Evolutionary conservation across 352 stramenopile genomes (phyloP), one percentile per base, ranked within the genome.

Genomic region (Pythium volutum): DNA sequence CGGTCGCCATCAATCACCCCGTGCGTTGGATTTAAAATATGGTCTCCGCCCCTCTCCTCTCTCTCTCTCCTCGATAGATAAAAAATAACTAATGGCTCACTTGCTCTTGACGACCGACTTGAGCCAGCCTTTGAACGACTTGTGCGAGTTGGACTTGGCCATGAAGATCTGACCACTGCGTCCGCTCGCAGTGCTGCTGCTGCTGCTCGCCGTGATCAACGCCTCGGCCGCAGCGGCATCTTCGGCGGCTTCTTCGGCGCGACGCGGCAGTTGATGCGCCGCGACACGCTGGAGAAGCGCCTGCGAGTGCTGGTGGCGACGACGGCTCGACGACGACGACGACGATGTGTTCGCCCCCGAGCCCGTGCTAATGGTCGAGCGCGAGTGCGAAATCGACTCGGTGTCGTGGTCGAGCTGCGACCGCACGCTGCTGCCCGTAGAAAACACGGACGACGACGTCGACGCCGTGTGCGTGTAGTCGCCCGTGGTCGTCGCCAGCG

Each of bases 61-160:
- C 31, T 41, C 15, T 23, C 33, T 27, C 23, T 64, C 23, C 33
- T 55, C 22, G 34, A 53, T 62, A 52, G 55, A 45, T 62, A 52
- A 51, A 49, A 52, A 43, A 43, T 22, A 22, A 43, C 36, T 38
- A 49, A 22, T 48, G 33, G 31, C 16, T 66, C 34, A 56, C 66
- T 72, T 79, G 66, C 76, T 84, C 53, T 84, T 77, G 38, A 91
- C 60, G 58, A 88, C 76, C 11, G 81, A 87, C 29, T 76, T 73
- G 47, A 91, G 57, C 81, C 81, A 91, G 48, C 82, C 75, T 66
- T 79, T 84, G 46, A 91, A 70, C 43, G 77, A 88, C 49, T 70
- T 82, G 75, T 88, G 81, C 54, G 78, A 85, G 62, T 83, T 88
- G 26, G 78, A 83, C 69, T 87, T 87, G 69, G 70, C 69, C 55